These are phyloP conservation scores for Sporothrix mexicana DNA, from an alignment of 2,329 filamentous ascomycete genomes.

Conservation along the genomic window DNA sequence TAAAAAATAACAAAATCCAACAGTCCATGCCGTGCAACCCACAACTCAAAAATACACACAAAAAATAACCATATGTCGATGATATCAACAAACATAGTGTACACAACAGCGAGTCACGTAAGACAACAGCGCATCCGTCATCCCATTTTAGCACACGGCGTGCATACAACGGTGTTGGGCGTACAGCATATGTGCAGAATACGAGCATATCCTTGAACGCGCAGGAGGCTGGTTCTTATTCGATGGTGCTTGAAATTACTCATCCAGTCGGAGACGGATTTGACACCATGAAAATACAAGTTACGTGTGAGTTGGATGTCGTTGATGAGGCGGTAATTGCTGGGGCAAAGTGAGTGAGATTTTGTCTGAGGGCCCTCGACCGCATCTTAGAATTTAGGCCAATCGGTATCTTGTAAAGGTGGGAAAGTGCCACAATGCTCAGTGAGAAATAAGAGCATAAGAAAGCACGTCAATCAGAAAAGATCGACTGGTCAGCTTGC, in stretches of 20 bases:
- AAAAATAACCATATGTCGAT: neutral
- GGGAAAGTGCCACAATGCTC: neutral
- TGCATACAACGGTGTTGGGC: neutral
- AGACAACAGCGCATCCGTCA: neutral
- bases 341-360: neutral
- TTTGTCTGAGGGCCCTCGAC: neutral
- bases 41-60: neutral
- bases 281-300: neutral
- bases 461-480: neutral
- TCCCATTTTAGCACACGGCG: neutral
- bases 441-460: neutral
- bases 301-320: neutral
- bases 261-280: neutral
- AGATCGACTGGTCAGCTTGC: neutral
- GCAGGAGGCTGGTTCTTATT: neutral
- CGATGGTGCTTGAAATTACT: neutral
- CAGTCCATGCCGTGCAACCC: neutral
- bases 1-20: neutral
- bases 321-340: constrained; percentile 4
- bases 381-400: neutral
- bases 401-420: neutral
- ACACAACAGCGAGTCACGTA: constrained; percentile 11
- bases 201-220: neutral
- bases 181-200: neutral
- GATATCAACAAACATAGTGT: neutral